Evolutionary conservation across 2,329 filamentous ascomycete genomes (phyloP), one percentile per base, ranked within the genome.

Genomic region (Ceratocystis papillata): DNA sequence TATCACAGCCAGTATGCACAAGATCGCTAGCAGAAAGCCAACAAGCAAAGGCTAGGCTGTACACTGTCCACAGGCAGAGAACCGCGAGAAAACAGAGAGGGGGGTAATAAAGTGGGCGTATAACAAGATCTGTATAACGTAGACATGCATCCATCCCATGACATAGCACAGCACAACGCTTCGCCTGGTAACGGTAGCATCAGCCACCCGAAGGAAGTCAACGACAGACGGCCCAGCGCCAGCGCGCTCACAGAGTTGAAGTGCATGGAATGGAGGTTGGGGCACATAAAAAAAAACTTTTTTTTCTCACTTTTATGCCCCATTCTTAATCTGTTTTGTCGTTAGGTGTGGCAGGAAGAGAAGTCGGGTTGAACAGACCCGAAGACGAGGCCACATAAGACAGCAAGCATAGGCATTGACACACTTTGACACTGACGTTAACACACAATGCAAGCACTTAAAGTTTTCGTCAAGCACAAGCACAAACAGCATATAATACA

Each of bases 401-500:
- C 50, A 55, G 8, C 22, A 17, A 55, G 30, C 30, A 33, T 33
- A 33, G 30, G 30, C 50, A 55, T 30, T 55, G 25, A 55, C 50
- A 7, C n/a, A 33, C 7, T 33, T 33, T 33, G 30, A 33, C 30
- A 55, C 50, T 55, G 25, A 55, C 50, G 28, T 55, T 55, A 55
- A 28, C 20, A 55, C 50, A 55, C 46, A 55, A 55, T 55, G 50
- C 50, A 55, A 55, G 50, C 50, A 55, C 22, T 55, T 55, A 12
- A 55, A 55, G 20, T 17, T 25, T 25, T 28, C 50, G 50, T 33
- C 30, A 30, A 55, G 50, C 50, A 55, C 50, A 55, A 55, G 50
- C 50, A 25, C 8, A 30, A 55, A 28, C 22, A 55, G 22, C 3
- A 28, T 12, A 55, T 28, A n/a, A 50, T 20, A 25, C 28, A 12